A percentile compares a stretch with the other conserved stretches of the same genome.
Conservation (phyloP, 140 eudicot genomes). For the Anethum foeniculum region DNA sequence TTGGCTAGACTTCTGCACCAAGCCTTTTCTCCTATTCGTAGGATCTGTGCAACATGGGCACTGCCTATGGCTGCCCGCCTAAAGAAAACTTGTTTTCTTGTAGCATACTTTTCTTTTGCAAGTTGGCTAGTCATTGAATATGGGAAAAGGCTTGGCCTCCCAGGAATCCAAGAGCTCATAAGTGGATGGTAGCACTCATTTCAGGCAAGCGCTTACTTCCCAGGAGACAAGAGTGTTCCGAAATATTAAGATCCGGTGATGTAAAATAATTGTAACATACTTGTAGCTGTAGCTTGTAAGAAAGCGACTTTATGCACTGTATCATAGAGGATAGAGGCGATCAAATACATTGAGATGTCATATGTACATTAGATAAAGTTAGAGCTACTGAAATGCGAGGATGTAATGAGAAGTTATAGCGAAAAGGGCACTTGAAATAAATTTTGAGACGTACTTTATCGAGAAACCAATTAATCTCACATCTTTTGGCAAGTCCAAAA, state of each 20-base stretch:
- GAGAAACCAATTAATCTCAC: too few relatives aligned
- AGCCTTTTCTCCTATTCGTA: conserved; percentile 24
- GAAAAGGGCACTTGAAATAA: not conserved
- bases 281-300: conserved; percentile 8
- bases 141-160: conserved; percentile 56
- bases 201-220: conserved; percentile 24
- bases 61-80: conserved; percentile 22
- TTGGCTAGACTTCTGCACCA: conserved; percentile 34
- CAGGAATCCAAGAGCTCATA: conserved; percentile 32
- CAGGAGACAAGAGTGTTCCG: not conserved
- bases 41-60: conserved; percentile 14
- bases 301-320: not conserved
- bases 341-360: not conserved
- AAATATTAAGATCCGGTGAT: not conserved
- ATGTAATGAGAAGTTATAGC: not conserved
- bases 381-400: not conserved
- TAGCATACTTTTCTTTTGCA: conserved; percentile 64
- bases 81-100: conserved; percentile 50
- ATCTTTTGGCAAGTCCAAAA: too few relatives aligned
- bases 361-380: conserved; percentile 18
- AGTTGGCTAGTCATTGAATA: conserved; percentile 72
- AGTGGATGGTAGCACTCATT: conserved; percentile 30
- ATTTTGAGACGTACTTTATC: not conserved
- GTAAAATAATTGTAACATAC: conserved; percentile 27
- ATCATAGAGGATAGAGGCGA: not conserved